Evolutionary conservation across 1,284 basidiomycete genomes (phyloP).

Genomic region (Ganoderma lingzhi): DNA sequence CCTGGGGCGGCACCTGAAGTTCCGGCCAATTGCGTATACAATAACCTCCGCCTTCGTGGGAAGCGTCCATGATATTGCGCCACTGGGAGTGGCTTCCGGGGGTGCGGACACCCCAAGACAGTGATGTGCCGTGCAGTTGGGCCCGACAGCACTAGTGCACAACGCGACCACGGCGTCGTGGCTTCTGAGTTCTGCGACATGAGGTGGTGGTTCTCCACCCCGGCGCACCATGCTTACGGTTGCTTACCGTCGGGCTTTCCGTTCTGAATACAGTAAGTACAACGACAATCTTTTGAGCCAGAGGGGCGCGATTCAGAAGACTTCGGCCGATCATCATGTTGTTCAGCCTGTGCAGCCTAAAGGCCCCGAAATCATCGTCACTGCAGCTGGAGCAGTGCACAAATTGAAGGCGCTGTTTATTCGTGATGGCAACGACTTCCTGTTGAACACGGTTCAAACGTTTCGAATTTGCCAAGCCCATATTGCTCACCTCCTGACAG

Average conservation of each 20-base stretch:
- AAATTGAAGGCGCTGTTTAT: background rate
- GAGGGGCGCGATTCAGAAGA: background rate
- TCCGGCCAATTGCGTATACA: background rate
- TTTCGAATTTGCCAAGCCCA: background rate
- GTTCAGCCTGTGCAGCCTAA: background rate
- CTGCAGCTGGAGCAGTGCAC: background rate
- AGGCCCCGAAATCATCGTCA: constrained; percentile 13
- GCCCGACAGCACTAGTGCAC: background rate
- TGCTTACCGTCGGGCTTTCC: background rate
- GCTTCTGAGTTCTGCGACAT: background rate
- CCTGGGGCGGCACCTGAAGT: constrained; percentile 1
- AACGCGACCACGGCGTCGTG: background rate
- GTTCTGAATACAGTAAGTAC: background rate
- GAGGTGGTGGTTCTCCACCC: background rate
- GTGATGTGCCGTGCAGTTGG: background rate
- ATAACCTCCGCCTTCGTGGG: constrained; percentile 3
- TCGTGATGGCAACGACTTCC: constrained; percentile 2
- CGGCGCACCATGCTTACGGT: background rate
- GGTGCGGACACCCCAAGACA: background rate
- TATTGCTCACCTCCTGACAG: background rate
- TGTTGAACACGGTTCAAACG: background rate
- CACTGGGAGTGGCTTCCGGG: background rate
- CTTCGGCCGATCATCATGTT: constrained; percentile 8
- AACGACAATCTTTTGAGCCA: background rate
- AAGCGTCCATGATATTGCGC: constrained; percentile 4